These are phyloP conservation scores for Ustilago bromivora DNA, from an alignment of 1,284 basidiomycete species.

Conservation along the genomic window DNA sequence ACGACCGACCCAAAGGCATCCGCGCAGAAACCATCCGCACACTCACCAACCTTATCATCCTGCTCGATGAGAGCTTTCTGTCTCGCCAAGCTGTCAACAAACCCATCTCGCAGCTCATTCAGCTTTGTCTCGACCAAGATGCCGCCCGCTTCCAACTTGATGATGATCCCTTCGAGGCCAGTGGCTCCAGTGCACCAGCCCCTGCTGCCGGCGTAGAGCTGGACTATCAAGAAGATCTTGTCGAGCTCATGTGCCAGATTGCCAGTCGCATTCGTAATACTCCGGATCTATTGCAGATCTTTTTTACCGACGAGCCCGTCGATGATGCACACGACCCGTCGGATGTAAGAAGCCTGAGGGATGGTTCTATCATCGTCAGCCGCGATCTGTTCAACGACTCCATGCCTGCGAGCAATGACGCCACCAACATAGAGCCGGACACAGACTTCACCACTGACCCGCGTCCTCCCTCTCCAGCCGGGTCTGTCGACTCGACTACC, in stretches of 20 bases:
- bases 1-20: constrained; percentile 64
- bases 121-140: constrained; percentile 90
- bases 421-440: background rate
- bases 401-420: background rate
- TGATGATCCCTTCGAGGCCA: constrained; percentile 71
- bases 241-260: constrained; percentile 65
- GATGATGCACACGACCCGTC: constrained; percentile 19
- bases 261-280: constrained; percentile 61
- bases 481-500: constrained; percentile 45
- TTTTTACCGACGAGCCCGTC: constrained; percentile 52
- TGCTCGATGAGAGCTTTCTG: constrained; percentile 68
- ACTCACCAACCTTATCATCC: constrained; percentile 65
- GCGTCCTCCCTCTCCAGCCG: constrained; percentile 38
- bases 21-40: constrained; percentile 62
- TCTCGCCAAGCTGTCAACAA: constrained; percentile 74
- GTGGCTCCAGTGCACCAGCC: constrained; percentile 7
- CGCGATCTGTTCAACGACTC: constrained; percentile 21
- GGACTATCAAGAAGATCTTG: constrained; percentile 53
- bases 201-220: constrained; percentile 2
- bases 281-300: constrained; percentile 62
- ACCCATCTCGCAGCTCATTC: constrained; percentile 85
- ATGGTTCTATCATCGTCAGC: constrained; percentile 49
- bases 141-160: constrained; percentile 83
- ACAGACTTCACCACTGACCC: background rate
- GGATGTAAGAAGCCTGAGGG: constrained; percentile 26